Conservation (phyloP, 345 rosid species). For the Anacardium occidentale region DNA sequence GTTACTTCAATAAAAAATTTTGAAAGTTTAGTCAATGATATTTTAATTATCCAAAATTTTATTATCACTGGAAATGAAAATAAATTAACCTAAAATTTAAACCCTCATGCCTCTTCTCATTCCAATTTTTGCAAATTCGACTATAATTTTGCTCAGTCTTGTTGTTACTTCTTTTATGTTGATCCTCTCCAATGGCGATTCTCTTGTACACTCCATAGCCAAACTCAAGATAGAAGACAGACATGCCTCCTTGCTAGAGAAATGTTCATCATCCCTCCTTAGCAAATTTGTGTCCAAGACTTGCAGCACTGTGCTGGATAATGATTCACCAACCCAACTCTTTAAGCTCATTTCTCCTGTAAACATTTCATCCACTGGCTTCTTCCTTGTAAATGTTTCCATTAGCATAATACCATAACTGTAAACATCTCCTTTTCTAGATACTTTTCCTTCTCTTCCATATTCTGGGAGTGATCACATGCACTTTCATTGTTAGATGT, state of each 20-base stretch:
- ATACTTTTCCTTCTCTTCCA: background rate
- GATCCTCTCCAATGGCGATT: slow-evolving; percentile 8
- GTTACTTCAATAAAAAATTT: too few relatives aligned
- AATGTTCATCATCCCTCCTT: background rate
- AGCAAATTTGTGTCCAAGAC: background rate
- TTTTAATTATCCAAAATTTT: too few relatives aligned
- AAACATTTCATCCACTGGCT: slow-evolving; percentile 5
- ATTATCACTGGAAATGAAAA: background rate
- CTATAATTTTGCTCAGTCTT: slow-evolving; percentile 17
- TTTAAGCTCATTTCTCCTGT: slow-evolving; percentile 8
- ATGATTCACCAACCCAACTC: slow-evolving; percentile 11
- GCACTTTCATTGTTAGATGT: background rate
- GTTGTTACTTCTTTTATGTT: slow-evolving; percentile 1
- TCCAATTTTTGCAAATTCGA: background rate
- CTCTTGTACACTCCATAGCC: slow-evolving; percentile 13
- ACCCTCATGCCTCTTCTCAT: background rate
- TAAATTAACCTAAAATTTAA: background rate
- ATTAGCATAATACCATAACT: slow-evolving; percentile 20
- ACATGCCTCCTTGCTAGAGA: background rate
- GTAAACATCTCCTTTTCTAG: slow-evolving; percentile 13
- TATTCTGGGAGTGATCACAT: background rate
- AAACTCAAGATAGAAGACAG: background rate
- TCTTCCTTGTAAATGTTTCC: slow-evolving; percentile 17
- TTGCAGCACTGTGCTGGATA: background rate
- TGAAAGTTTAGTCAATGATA: too few relatives aligned